Evolutionary conservation across 176 grass and related monocot species (phyloP), one percentile per base, ranked within the genome.

Genomic region (Melocanna baccifera): DNA sequence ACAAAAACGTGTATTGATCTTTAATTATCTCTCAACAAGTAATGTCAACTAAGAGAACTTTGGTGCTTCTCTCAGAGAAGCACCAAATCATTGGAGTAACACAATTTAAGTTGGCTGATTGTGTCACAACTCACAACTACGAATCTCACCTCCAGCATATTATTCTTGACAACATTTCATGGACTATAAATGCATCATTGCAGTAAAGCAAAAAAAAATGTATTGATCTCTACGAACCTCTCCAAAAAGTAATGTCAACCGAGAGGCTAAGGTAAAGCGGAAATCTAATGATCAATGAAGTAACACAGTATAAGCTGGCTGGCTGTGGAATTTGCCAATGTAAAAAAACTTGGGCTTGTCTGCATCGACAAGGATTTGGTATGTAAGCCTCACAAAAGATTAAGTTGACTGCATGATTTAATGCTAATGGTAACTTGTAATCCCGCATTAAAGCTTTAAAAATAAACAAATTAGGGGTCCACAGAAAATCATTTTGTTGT

Each of bases 111-210:
- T 53, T 53, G 15, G 29, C 14, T 9, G 59, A 62, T 62, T 15
- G 59, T 29, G 13, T 62, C 25, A 29, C 25, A 62, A 62, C 62
- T 18, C n/a, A n/a, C n/a, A n/a, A n/a, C n/a, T n/a, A 34, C 62
- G 15, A 63, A 65, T 65, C 7, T 34, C 62, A 65, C 15, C 14
- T 69, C 19, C 66, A 70, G 20, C 9, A 57, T 29, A 9, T 37
- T 81, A 20, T 67, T 14, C 34, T 57, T 81, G n/a, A 40, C 79
- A 81, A 63, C n/a, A 70, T 15, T 29, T 69, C 50, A 70, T 53
- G 7, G 16, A 70, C 66, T 30, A 70, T 70, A 81, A 70, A 70
- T 81, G 51, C n/a, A 81, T 78, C n/a, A 70, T 56, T 42, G 10
- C 34, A 58, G 65, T 57, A 57, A 57, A 81, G 78, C 79, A 56